Evolutionary conservation across 73 alveolate genomes (phyloP).

Genomic region (Blepharisma japonicum): DNA sequence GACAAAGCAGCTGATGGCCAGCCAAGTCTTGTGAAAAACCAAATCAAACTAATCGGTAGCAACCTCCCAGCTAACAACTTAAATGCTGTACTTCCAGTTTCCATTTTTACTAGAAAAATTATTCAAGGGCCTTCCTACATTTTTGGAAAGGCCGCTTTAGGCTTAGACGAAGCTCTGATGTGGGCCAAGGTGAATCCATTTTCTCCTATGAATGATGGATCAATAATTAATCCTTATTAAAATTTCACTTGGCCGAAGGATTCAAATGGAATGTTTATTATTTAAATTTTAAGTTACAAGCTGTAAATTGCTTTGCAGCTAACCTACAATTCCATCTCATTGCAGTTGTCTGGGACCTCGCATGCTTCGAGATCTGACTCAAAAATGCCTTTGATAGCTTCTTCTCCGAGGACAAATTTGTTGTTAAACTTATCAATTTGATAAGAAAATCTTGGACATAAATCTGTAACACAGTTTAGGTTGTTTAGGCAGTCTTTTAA

Average conservation of each 20-base stretch:
- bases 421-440: too few species aligned
- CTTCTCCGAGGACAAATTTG: too few species aligned
- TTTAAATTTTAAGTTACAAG: too few species aligned
- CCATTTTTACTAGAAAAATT: neutral
- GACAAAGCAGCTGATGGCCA: neutral
- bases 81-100: neutral
- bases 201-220: slow-evolving; percentile 25
- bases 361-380: too few species aligned
- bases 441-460: too few species aligned
- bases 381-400: too few species aligned
- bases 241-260: neutral
- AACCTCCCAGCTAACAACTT: slow-evolving; percentile 15
- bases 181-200: slow-evolving; percentile 14
- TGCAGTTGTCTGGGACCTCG: too few species aligned
- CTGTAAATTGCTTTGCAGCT: too few species aligned
- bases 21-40: neutral
- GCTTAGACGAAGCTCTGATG: slow-evolving; percentile 24
- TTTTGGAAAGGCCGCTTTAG: neutral
- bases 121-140: slow-evolving; percentile 1
- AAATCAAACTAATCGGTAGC: neutral
- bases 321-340: too few species aligned
- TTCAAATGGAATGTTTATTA: too few species aligned
- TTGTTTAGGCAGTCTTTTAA: too few species aligned
- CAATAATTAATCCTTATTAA: neutral
- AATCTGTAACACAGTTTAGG: too few species aligned